Evolutionary conservation across 805 yeast genomes (phyloP), one percentile per base, ranked within the genome.

Genomic region (Scheffersomyces coipomensis): DNA sequence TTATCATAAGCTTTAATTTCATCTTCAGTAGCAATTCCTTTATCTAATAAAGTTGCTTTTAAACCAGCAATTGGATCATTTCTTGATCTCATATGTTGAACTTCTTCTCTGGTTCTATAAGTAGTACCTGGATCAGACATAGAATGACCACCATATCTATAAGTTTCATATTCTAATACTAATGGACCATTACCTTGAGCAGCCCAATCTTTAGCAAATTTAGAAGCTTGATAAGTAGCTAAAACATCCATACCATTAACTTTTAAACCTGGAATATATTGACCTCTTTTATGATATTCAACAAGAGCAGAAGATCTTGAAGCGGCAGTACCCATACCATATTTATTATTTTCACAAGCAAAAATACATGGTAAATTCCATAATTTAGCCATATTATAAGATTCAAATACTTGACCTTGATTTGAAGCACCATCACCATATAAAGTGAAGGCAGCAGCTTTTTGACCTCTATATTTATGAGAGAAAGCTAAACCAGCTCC

Each of bases 101-200:
- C 93, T 77, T 93, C 99, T 75, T 93, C 99, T 78, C 99, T 90
- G 64, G 99, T 93, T 82, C 99, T 86, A 84, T 93, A 93, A 52
- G 99, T 93, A 68, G 99, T 93, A 79, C 99, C 99, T 60, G 99
- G 99, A 74, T 93, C 99, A 54, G 98, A 91, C 98, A 93, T 93
- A 55, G 99, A 93, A 82, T 93, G 99, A 69, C 99, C 99, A 77
- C 98, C 98, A 68, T 93, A 93, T 79, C 99, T 86, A 76, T 93
- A 93, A 56, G 99, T 93, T 76, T 90, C 97, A 73, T 85, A 93
- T 78, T 93, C 99, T 54, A 93, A 63, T 39, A 93, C 96, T 53
- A 93, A 71, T 49, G 99, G 99, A 50, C 98, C 99, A 61, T 91
- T 90, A 61, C 96, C 97, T 45, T 83, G 73, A 47, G 85, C 76